Base-by-base conservation (phyloP, 805 yeast genomes). In the Ogataea trehalophila region DNA sequence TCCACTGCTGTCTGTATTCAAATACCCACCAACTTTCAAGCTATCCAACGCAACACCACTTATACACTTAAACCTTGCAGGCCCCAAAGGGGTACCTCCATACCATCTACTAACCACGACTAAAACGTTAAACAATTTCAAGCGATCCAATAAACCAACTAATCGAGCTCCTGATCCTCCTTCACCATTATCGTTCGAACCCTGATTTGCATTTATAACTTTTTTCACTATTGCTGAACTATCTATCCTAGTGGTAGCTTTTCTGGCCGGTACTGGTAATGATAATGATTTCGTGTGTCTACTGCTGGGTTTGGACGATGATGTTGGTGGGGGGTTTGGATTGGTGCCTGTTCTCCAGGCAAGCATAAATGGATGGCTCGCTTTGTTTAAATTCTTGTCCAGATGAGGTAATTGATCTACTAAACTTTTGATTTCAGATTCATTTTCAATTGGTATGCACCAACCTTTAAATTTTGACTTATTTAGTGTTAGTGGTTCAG, bases 61-160 rank as follows among this genome's bases (percentile, higher is more conserved):
- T 5, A 87, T 86, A 54, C 80, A 83, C 49, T 87, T 71, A 58
- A 87, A 87, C 46, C 96, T 64, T 22, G 80, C 74, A 5, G 87
- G 74, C 0, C 95, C 95, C 37, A 87, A 60, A 4, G 86, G 87
- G 0, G 74, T 72, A 0, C 95, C 95, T 1, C 92, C 92, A 59
- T 84, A 85, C 95, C 95, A 87, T 50, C 96, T 61, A 0, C 87
- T 77, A 0, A 85, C 94, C 26, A 87, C 80, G 1, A 87, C 75
- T 16, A 87, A 56, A 0, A 81, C 75, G 58, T 85, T 82, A 4
- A 73, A 63, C 13, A 80, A 45, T 36, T 75, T 65, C 6, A 76
- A 61, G 31, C 78, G 65, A 18, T 77, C 79, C 17, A 86, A 52
- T 4, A 85, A 59, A 11, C 79, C 77, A 46, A 85, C 58, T 9